Conservation (phyloP, 2,329 filamentous ascomycete genomes). For the Trichoderma afroharzianum region DNA sequence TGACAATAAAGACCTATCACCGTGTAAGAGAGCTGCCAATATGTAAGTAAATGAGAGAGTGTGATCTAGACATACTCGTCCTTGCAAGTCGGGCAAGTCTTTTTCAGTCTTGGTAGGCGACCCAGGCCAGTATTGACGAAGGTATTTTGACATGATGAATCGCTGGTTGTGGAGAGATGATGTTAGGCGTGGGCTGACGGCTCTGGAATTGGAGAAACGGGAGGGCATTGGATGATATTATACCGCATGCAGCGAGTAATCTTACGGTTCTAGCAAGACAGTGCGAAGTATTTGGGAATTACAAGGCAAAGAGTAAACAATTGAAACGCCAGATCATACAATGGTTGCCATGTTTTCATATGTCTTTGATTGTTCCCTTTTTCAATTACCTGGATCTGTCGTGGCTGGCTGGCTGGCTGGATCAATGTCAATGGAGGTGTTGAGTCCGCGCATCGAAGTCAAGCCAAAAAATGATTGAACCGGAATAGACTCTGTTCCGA, state of each 20-base stretch:
- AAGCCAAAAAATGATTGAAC: background rate
- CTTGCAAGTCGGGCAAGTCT: slow-evolving; percentile 40
- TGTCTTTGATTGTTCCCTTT: background rate
- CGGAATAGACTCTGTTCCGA: background rate
- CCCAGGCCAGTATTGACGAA: slow-evolving; percentile 24
- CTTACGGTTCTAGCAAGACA: background rate
- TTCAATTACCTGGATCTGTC: background rate
- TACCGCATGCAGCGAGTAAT: background rate
- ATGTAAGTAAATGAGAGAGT: background rate
- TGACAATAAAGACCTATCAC: slow-evolving; percentile 47
- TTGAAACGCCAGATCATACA: background rate
- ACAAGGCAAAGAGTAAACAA: background rate
- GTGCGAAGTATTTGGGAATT: background rate
- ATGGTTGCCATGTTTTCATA: background rate
- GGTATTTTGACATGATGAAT: background rate
- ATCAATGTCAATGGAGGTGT: background rate
- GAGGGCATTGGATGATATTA: background rate
- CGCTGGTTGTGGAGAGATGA: background rate
- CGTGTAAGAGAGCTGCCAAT: background rate
- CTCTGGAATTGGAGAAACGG: background rate
- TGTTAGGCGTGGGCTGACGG: background rate
- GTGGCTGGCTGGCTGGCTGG: background rate
- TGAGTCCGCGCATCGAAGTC: background rate
- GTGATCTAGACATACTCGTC: slow-evolving; percentile 20
- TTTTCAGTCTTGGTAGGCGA: slow-evolving; percentile 40